phyloP scores from a whole-genome alignment of 2,329 filamentous ascomycete species.

The Pezicula radicicola region DNA sequence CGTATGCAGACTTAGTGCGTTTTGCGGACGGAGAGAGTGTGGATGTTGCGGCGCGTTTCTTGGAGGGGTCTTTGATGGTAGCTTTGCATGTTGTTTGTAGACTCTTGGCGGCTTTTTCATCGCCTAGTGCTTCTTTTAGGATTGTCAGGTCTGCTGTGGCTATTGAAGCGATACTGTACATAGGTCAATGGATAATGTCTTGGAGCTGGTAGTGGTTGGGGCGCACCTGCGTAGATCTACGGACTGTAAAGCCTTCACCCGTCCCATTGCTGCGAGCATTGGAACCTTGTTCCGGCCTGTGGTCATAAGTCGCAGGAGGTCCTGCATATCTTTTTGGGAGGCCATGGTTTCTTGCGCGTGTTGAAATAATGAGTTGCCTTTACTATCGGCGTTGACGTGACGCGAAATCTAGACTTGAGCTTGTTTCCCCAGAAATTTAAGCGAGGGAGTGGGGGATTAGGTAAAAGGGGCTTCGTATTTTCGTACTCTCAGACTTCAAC shows the following conservation, averaged over 20 bases:
- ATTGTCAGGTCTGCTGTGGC: constrained; percentile 18
- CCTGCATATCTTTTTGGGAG: constrained; percentile 55
- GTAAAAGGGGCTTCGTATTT: too few species aligned
- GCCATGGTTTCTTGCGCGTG: not conserved
- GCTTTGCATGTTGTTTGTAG: constrained; percentile 27
- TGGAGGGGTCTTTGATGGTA: constrained; percentile 11
- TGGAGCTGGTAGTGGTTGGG: constrained; percentile 7
- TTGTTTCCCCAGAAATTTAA: too few species aligned
- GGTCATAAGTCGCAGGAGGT: constrained; percentile 57
- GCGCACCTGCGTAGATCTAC: constrained; percentile 51
- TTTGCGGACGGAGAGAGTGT: constrained; percentile 18
- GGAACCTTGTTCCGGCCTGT: constrained; percentile 49
- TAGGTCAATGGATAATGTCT: constrained; percentile 5
- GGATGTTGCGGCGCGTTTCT: constrained; percentile 18
- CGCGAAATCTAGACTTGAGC: too few species aligned
- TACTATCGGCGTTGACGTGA: not conserved
- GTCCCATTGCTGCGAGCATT: constrained; percentile 56
- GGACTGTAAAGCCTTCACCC: constrained; percentile 54
- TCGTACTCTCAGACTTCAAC: too few species aligned
- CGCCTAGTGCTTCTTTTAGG: constrained; percentile 19
- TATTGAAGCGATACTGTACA: constrained; percentile 24
- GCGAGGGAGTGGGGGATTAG: too few species aligned
- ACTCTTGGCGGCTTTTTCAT: constrained; percentile 27
- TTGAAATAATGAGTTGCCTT: not conserved
- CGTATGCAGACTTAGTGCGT: constrained; percentile 23